Conservation (phyloP, 2,329 filamentous ascomycete species). For the Ophiostoma ips region DNA sequence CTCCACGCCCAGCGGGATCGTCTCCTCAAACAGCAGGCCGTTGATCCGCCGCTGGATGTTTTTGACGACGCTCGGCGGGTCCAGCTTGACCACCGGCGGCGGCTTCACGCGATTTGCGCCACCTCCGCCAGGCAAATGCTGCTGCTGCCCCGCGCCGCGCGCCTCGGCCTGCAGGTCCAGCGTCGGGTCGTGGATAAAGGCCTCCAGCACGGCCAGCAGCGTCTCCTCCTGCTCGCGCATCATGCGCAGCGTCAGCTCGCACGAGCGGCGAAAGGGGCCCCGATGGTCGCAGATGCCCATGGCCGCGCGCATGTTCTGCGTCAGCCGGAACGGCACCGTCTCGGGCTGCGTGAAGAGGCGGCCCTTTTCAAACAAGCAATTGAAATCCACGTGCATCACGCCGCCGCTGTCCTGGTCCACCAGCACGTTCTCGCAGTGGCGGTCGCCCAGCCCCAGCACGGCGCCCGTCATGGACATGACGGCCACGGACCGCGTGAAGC, state of each 20-base stretch:
- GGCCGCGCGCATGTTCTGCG: slow-evolving; percentile 96
- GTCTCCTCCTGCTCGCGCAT: slow-evolving; percentile 89
- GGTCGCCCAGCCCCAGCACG: slow-evolving; percentile 82
- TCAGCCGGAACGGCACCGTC: slow-evolving; percentile 86
- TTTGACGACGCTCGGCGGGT: slow-evolving; percentile 50
- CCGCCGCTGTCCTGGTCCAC: slow-evolving; percentile 89
- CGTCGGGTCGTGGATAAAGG: slow-evolving; percentile 93
- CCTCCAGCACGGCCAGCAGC: slow-evolving; percentile 91
- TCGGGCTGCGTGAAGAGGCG: slow-evolving; percentile 92
- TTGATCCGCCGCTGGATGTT: slow-evolving; percentile 77
- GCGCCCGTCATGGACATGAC: slow-evolving; percentile 99
- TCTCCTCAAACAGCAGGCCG: slow-evolving; percentile 73
- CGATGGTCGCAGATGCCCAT: slow-evolving; percentile 94
- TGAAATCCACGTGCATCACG: slow-evolving; percentile 97
- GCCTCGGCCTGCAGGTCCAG: slow-evolving; percentile 57
- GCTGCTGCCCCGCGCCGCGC: slow-evolving; percentile 16
- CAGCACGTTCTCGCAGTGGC: slow-evolving; percentile 93
- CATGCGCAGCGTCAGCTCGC: slow-evolving; percentile 73
- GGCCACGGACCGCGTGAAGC: slow-evolving; percentile 84
- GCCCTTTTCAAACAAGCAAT: slow-evolving; percentile 97
- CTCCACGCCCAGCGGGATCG: slow-evolving; percentile 84
- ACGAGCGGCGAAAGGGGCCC: slow-evolving; percentile 80
- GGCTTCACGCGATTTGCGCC: slow-evolving; percentile 29
- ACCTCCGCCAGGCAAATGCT: slow-evolving; percentile 23
- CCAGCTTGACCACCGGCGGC: slow-evolving; percentile 10